Conservation (phyloP, 352 stramenopile species). For the Pythium volutum region DNA sequence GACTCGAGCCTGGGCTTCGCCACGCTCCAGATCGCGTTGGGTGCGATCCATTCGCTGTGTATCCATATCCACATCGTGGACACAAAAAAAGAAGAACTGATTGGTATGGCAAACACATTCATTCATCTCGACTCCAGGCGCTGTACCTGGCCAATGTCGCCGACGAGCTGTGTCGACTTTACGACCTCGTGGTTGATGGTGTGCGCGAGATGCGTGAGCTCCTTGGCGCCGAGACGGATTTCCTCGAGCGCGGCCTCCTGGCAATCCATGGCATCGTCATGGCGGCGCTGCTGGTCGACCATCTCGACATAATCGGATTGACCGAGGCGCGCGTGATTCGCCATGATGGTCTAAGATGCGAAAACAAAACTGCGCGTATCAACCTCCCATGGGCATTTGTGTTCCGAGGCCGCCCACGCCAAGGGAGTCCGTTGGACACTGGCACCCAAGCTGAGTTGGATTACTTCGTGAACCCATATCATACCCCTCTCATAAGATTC, state of each 20-base stretch:
- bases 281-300: constrained; percentile 49
- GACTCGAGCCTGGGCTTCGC: constrained; percentile 54
- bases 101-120: neutral
- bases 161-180: constrained; percentile 72
- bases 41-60: constrained; percentile 60
- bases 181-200: constrained; percentile 80
- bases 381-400: too few relatives aligned
- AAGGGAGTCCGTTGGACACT: neutral
- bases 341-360: too few relatives aligned
- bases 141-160: constrained; percentile 65
- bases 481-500: too few relatives aligned
- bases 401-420: too few relatives aligned
- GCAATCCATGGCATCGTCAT: constrained; percentile 37
- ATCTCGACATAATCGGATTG: constrained; percentile 25
- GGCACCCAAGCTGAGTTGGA: neutral
- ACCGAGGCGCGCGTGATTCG: neutral
- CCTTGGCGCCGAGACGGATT: constrained; percentile 61
- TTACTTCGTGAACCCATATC: neutral
- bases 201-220: constrained; percentile 65
- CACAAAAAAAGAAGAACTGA: neutral
- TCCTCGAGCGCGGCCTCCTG: constrained; percentile 71
- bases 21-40: constrained; percentile 32
- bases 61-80: constrained; percentile 4
- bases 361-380: too few relatives aligned
- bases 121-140: neutral